Base-by-base conservation (phyloP, 352 stramenopile species). In the Globisporangium nodosum region DNA sequence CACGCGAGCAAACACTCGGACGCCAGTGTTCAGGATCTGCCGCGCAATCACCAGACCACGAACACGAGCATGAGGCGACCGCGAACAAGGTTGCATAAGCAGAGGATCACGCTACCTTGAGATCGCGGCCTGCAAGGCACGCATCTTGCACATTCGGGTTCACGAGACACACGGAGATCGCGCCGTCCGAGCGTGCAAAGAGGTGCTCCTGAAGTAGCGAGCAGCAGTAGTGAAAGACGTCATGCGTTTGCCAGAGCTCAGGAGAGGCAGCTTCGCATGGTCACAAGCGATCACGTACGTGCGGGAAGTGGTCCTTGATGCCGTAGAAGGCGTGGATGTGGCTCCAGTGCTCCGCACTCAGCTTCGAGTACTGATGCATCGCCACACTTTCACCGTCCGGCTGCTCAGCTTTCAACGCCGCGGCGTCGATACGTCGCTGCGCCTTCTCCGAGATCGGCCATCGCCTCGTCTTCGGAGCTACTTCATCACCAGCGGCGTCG, bases 1-100 rank as follows among this genome's bases (percentile, higher is more conserved):
- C 11, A 86, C 78, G 50, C 85, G 85, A 54, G 88, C 78, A 65
- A 97, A 96, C 39, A 93, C 81, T 16, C 87, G 82, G n/a, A 96
- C 61, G 3, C 90, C 90, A 30, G 87, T 94, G 66, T 96, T 90
- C 20, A 97, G 65, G 35, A 97, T 79, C 67, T 87, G 45, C 16
- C 40, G n/a, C 7, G 24, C 24, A 27, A 27, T 27, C 24, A 5
- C 2, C 18, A 49, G 1, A 37, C 7, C 15, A 27, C 3, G 27
- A 45, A n/a, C 11, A 35, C 50, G 56, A 20, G 18, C 30, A 45
- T 18, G 4, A 27, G 24, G 24, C 24, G 1, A 27, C 24, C 24
- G 24, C 24, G 24, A 18, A 54, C 4, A 20, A 20, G 8, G 40
- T 55, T 1, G 30, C 6, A 20, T 18, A 4, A 35, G 37, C 30